Evolutionary conservation across 345 rosid genomes (phyloP).

Genomic region (Lepidium sativum): DNA sequence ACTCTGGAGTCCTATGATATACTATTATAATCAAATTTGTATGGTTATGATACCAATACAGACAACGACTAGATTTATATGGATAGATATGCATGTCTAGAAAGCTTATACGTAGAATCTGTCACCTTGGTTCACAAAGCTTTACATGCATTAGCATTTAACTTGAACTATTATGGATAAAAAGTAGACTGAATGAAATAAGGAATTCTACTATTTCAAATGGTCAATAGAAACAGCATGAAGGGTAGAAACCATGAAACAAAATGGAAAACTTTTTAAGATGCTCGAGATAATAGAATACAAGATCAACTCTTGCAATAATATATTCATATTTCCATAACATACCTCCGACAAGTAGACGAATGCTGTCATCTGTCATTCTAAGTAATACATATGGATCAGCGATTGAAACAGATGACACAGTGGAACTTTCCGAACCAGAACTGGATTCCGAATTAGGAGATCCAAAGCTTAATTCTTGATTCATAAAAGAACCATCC

Average conservation of each 20-base stretch:
- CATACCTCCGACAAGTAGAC: slow-evolving; percentile 90
- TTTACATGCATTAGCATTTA: too few species aligned
- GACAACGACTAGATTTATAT: too few species aligned
- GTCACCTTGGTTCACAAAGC: too few species aligned
- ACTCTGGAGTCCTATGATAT: not conserved
- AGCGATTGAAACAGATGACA: slow-evolving; percentile 76
- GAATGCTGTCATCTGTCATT: slow-evolving; percentile 86
- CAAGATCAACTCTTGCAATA: slow-evolving; percentile 4
- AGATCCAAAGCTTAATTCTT: slow-evolving; percentile 72
- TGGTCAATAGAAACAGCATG: too few species aligned
- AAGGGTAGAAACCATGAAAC: too few species aligned
- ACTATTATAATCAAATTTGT: too few species aligned
- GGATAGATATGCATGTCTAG: too few species aligned
- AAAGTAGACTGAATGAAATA: too few species aligned
- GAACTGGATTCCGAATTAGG: slow-evolving; percentile 60
- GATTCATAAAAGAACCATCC: slow-evolving; percentile 96
- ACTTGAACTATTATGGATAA: too few species aligned
- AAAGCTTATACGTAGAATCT: too few species aligned
- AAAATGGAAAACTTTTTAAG: not conserved
- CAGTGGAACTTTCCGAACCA: slow-evolving; percentile 59
- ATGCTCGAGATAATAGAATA: not conserved
- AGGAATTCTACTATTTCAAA: too few species aligned
- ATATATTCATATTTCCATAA: not conserved
- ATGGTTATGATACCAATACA: too few species aligned
- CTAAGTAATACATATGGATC: slow-evolving; percentile 85